These are phyloP conservation scores for Fulvia fulva DNA, from an alignment of 2,329 filamentous ascomycete species.

Conservation along the genomic window DNA sequence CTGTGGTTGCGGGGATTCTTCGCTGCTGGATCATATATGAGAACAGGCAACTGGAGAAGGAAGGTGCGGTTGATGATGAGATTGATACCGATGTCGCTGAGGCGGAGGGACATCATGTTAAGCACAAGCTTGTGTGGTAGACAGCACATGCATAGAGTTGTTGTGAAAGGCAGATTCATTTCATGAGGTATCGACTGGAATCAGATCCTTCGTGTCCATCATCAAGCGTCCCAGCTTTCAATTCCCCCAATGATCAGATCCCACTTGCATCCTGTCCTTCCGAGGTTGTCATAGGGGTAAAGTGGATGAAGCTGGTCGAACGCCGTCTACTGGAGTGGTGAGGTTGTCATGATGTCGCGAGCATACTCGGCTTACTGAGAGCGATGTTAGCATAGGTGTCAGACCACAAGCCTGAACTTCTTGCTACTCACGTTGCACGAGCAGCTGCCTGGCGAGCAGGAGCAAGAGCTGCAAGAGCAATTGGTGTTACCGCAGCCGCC, in stretches of 20 bases:
- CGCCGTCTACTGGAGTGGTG: conserved; percentile 6
- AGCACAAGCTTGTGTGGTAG: conserved; percentile 12
- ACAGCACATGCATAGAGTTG: conserved; percentile 1
- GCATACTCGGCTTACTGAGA: background rate
- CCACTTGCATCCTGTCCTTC: background rate
- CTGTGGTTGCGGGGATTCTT: conserved; percentile 50
- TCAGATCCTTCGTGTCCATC: background rate
- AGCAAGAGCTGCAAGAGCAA: conserved; percentile 31
- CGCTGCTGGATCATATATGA: conserved; percentile 55
- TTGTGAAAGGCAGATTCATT: background rate
- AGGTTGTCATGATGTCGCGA: conserved; percentile 1
- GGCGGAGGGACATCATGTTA: conserved; percentile 16
- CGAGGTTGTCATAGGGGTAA: background rate
- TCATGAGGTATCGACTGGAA: conserved; percentile 2
- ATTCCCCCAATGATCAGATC: background rate
- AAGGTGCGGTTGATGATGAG: conserved; percentile 30
- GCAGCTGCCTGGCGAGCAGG: conserved; percentile 30
- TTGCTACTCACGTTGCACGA: conserved; percentile 18
- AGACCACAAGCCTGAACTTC: background rate
- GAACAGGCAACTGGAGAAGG: conserved; percentile 56
- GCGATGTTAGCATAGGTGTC: background rate
- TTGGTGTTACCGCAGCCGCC: conserved; percentile 33
- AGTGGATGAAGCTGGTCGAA: conserved; percentile 2
- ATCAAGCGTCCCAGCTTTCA: background rate
- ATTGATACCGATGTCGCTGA: conserved; percentile 11